Percentiles rank a stretch among this genome's conserved stretches.
Conservation (phyloP, 352 stramenopile species). For the Phytopythium sindhum region DNA sequence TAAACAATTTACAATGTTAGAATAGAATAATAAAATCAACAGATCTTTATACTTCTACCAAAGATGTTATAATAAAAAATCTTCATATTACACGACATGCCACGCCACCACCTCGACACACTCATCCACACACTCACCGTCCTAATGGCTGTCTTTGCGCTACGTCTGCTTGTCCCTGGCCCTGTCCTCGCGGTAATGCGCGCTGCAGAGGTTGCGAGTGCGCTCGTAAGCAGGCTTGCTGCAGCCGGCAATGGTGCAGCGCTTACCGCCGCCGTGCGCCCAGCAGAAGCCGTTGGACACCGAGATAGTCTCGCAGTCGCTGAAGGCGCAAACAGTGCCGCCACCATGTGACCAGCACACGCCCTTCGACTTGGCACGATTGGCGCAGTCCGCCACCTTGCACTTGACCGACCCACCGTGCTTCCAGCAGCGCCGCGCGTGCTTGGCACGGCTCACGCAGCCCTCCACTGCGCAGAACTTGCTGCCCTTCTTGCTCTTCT, state of each 20-base stretch:
- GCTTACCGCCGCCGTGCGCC: slow-evolving; percentile 37
- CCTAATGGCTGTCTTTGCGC: neutral
- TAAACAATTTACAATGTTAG: too few species aligned
- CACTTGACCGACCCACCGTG: slow-evolving; percentile 56
- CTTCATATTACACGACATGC: slow-evolving; percentile 2
- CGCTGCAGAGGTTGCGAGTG: slow-evolving; percentile 38
- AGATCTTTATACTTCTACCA: too few species aligned
- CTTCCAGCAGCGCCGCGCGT: slow-evolving; percentile 55
- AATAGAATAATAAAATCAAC: too few species aligned
- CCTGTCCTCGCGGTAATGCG: slow-evolving; percentile 17
- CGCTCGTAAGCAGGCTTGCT: slow-evolving; percentile 34
- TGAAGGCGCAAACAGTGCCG: slow-evolving; percentile 42
- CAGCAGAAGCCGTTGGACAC: slow-evolving; percentile 44
- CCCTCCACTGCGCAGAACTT: slow-evolving; percentile 51
- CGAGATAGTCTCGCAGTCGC: slow-evolving; percentile 48
- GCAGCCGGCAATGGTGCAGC: slow-evolving; percentile 28
- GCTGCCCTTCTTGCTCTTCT: slow-evolving; percentile 23
- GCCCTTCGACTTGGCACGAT: slow-evolving; percentile 60
- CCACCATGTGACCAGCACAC: slow-evolving; percentile 62
- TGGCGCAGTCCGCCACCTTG: slow-evolving; percentile 55
- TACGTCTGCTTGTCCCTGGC: neutral
- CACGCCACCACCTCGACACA: neutral
- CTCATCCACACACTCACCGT: neutral
- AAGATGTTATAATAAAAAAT: too few species aligned
- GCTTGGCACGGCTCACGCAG: slow-evolving; percentile 42